A percentile compares a stretch with the other conserved stretches of the same genome.
These are phyloP conservation scores for Nannochloris sp. DNA, from an alignment of 139 green algal species.

Conservation along the genomic window DNA sequence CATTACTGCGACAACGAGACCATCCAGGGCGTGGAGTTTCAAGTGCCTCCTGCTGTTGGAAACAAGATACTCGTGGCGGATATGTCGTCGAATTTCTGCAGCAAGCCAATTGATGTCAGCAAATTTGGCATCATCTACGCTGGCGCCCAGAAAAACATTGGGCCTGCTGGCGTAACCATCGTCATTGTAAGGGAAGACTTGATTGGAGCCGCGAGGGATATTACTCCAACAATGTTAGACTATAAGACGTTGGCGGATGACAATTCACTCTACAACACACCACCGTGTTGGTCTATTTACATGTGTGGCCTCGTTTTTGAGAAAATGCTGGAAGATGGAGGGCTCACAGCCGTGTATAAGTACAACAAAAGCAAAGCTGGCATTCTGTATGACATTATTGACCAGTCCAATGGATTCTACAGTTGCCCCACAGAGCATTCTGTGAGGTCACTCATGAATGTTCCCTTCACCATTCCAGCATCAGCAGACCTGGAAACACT, in stretches of 20 bases:
- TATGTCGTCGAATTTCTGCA: slow-evolving; percentile 97
- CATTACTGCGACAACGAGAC: slow-evolving; percentile 99
- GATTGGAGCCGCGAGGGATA: slow-evolving; percentile 59
- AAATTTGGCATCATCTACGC: slow-evolving; percentile 97
- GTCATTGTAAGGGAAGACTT: slow-evolving; percentile 95
- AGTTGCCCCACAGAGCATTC: slow-evolving; percentile 70
- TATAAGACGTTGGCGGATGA: slow-evolving; percentile 80
- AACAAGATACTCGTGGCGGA: slow-evolving; percentile 75
- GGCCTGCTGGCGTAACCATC: slow-evolving; percentile 85
- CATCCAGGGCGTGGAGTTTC: slow-evolving; percentile 99
- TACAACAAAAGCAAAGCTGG: slow-evolving; percentile 57
- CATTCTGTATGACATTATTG: slow-evolving; percentile 88
- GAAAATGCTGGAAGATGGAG: slow-evolving; percentile 60
- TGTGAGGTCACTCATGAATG: slow-evolving; percentile 91
- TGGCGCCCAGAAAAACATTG: slow-evolving; percentile 98
- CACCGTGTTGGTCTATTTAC: slow-evolving; percentile 96
- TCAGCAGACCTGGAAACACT: slow-evolving; percentile 73
- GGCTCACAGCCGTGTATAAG: slow-evolving; percentile 23
- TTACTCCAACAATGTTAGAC: slow-evolving; percentile 88
- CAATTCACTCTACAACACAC: slow-evolving; percentile 97
- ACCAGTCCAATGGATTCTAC: slow-evolving; percentile 80
- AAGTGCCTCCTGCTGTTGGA: slow-evolving; percentile 58
- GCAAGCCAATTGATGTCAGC: slow-evolving; percentile 91
- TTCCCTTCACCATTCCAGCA: slow-evolving; percentile 94
- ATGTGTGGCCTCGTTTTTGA: slow-evolving; percentile 95